phyloP scores from a whole-genome alignment of 352 stramenopile genomes.

The Phytophthora sp. region DNA sequence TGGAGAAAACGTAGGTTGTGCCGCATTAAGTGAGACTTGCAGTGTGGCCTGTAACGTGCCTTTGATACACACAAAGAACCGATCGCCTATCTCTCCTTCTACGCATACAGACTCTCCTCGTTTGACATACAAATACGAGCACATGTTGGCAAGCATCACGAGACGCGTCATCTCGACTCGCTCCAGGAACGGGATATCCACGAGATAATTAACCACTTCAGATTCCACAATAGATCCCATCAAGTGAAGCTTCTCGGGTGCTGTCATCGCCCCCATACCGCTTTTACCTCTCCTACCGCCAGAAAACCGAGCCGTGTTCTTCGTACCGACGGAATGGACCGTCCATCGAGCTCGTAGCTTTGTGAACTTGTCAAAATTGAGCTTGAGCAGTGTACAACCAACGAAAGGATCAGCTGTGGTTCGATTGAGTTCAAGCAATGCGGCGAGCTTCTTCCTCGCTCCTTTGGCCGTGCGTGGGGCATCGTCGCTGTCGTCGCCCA shows the following conservation, averaged over 20 bases:
- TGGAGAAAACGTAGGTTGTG: constrained; percentile 33
- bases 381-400: constrained; percentile 65
- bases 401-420: constrained; percentile 56
- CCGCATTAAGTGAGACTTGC: constrained; percentile 40
- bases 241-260: constrained; percentile 66
- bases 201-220: constrained; percentile 69
- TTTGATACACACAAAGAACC: constrained; percentile 78
- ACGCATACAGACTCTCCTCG: constrained; percentile 57
- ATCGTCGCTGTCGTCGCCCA: constrained; percentile 36
- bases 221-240: constrained; percentile 71
- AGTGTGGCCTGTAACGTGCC: constrained; percentile 57
- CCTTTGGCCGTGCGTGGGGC: constrained; percentile 25
- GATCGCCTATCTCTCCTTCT: constrained; percentile 64
- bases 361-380: constrained; percentile 59
- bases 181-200: constrained; percentile 74
- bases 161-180: constrained; percentile 62
- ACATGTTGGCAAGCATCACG: constrained; percentile 69
- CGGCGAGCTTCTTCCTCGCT: constrained; percentile 56
- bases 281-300: constrained; percentile 30
- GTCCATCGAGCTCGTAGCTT: constrained; percentile 45
- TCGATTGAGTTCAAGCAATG: constrained; percentile 65
- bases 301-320: constrained; percentile 64
- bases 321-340: constrained; percentile 31
- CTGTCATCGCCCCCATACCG: constrained; percentile 38
- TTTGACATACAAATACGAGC: constrained; percentile 65